These are phyloP conservation scores for Neohortaea acidophila DNA, from an alignment of 495 filamentous ascomycete genomes.

Conservation along the genomic window DNA sequence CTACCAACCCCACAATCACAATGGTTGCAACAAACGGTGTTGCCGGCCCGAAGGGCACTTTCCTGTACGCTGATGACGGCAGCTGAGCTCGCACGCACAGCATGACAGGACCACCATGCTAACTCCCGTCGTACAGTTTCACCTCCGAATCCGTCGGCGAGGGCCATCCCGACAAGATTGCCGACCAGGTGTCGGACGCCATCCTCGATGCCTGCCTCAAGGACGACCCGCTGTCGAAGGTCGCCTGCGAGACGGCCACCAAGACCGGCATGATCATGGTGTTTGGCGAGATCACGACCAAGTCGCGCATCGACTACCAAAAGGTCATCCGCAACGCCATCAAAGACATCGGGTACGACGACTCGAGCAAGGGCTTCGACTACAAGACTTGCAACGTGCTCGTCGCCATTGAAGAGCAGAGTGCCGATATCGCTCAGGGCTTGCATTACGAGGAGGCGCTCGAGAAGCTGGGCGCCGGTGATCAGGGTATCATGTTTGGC, in stretches of 20 bases:
- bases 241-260: slow-evolving; percentile 96
- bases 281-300: slow-evolving; percentile 98
- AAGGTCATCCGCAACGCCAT: slow-evolving; percentile 88
- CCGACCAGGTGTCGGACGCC: slow-evolving; percentile 94
- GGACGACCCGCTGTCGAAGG: slow-evolving; percentile 92
- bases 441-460: slow-evolving; percentile 91
- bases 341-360: slow-evolving; percentile 97
- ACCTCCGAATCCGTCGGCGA: slow-evolving; percentile 23
- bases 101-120: neutral
- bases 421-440: slow-evolving; percentile 95
- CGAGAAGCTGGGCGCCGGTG: slow-evolving; percentile 95
- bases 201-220: slow-evolving; percentile 93
- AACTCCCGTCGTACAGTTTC: neutral
- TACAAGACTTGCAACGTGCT: slow-evolving; percentile 99
- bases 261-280: slow-evolving; percentile 99
- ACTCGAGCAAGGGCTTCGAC: slow-evolving; percentile 94
- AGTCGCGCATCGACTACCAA: slow-evolving; percentile 90
- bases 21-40: neutral
- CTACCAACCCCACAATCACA: neutral
- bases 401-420: slow-evolving; percentile 98
- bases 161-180: slow-evolving; percentile 35
- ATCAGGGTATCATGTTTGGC: slow-evolving; percentile 99
- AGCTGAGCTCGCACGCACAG: neutral
- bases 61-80: neutral
- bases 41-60: neutral